Base-by-base conservation (phyloP, 768 basidiomycete species). In the Lactarius hatsudake region DNA sequence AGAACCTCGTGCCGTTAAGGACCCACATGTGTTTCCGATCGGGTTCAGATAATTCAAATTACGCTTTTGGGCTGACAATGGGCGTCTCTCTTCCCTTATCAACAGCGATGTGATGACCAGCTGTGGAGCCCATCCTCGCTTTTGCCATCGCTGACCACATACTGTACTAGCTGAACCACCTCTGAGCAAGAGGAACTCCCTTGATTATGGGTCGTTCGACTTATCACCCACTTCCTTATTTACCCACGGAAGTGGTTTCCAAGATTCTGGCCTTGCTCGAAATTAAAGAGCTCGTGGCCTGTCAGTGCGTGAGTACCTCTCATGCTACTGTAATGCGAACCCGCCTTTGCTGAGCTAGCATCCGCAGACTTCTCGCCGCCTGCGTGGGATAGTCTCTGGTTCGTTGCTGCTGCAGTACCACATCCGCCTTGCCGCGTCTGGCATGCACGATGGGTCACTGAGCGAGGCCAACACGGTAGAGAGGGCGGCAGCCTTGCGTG, bases 391-490 rank as follows among this genome's bases (percentile, higher is more conserved):
- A 54, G 34, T 63, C 30, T 56, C 54, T 20, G 40, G 42, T 32
- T 63, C 62, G 12, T 23, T 34, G 9, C 6, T 65, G 0, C 55
- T 65, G 17, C 58, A 54, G 30, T 32, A 60, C 38, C 58, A 65
- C 51, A 65, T 65, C 59, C 36, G 34, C 5, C 45, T 59, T 20
- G 63, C 63, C 17, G 54, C 59, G 8, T 65, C 48, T 38, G 48
- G 64, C 13, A 53, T 51, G 58, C n/a, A 32, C 28, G 64, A 64
- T 42, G 58, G 58, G 15, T 28, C 48, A 8, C 13, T 23, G 26
- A 40, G 51, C 28, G n/a, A 59, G 1, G 12, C 40, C 51, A 54
- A 20, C 23, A 59, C 57, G 36, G n/a, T 8, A 10, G 43, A 64
- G 12, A 38, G 48, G 6, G 23, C 53, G 53, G 38, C 43, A 38